These are phyloP conservation scores for Lactarius hengduanensis DNA, from an alignment of 768 basidiomycete species.

Conservation along the genomic window DNA sequence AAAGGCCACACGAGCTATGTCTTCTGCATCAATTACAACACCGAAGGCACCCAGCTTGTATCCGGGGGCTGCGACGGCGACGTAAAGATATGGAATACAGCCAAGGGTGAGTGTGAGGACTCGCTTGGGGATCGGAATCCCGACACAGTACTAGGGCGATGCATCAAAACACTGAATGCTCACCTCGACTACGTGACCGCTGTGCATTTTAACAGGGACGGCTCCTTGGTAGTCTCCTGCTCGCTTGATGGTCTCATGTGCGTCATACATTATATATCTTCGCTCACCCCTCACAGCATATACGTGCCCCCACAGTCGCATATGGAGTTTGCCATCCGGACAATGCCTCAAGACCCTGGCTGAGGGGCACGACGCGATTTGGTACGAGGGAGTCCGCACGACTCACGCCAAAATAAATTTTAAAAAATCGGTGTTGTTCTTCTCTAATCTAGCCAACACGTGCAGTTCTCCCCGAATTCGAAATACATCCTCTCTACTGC, in stretches of 20 bases:
- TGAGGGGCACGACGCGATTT: conserved; percentile 84
- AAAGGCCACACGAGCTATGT: conserved; percentile 86
- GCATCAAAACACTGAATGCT: conserved; percentile 83
- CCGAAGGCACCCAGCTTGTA: conserved; percentile 81
- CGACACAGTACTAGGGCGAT: conserved; percentile 56
- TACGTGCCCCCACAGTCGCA: conserved; percentile 56
- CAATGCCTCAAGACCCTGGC: conserved; percentile 96
- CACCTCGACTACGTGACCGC: conserved; percentile 95
- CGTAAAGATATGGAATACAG: conserved; percentile 88
- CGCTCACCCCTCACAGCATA: conserved; percentile 4
- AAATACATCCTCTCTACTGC: conserved; percentile 93
- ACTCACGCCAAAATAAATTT: neutral
- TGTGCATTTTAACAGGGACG: conserved; percentile 92
- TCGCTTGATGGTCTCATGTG: conserved; percentile 94
- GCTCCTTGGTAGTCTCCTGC: conserved; percentile 87
- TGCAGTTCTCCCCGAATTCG: conserved; percentile 93
- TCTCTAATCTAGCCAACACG: conserved; percentile 62
- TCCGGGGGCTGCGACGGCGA: conserved; percentile 94
- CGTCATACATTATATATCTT: conserved; percentile 33
- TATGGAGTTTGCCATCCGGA: conserved; percentile 91
- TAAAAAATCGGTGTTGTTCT: neutral
- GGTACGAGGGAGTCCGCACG: conserved; percentile 42
- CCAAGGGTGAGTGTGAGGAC: conserved; percentile 54
- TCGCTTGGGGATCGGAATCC: neutral
- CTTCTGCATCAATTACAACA: conserved; percentile 91